Base-by-base conservation (phyloP, 1,284 basidiomycete genomes). In the Laetiporus sulphureus region DNA sequence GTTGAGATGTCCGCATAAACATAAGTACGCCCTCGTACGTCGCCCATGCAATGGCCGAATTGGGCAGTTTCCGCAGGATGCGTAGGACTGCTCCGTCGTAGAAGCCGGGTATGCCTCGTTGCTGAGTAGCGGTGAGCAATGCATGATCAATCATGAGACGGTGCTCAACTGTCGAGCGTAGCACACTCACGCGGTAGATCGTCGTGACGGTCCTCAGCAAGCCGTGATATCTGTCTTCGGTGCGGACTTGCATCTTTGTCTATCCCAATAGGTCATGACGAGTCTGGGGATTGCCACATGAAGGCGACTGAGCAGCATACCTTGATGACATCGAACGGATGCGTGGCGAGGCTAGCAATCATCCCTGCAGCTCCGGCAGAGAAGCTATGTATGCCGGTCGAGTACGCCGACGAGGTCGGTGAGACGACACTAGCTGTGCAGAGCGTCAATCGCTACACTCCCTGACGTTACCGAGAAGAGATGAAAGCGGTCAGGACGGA, bases 241-340 rank as follows among this genome's bases (percentile, higher is more conserved):
- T 74, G 18, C 86, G 79, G 2, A 95, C 86, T 66, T 95, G 91
- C 61, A 95, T 82, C 57, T 90, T 85, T 0, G 91, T 95, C 87
- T 88, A 61, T n/a, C n/a, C n/a, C n/a, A n/a, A 15, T 8, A 37
- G 36, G 36, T 13, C 7, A 2, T 15, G 23, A 19, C n/a, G n/a
- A n/a, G n/a, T n/a, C n/a, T n/a, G n/a, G n/a, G n/a, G n/a, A 29
- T 13, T 24, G 4, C 4, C 25, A 29, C 6, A n/a, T 6, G 20
- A 15, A 3, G 15, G 22, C 15, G 6, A 36, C 8, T 16, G 23
- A 21, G 21, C 24, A 23, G 29, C n/a, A 22, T 27, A 87, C 88
- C 72, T 94, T 94, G 51, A 93, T 74, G 32, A 92, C 89, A 58
- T 94, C 91, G 51, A 93, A 93, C 1, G 91, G 91, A 53, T 91